Evolutionary conservation across 169 alveolate species (phyloP), one percentile per base, ranked within the genome.

Genomic region (Miamiensis avidus): DNA sequence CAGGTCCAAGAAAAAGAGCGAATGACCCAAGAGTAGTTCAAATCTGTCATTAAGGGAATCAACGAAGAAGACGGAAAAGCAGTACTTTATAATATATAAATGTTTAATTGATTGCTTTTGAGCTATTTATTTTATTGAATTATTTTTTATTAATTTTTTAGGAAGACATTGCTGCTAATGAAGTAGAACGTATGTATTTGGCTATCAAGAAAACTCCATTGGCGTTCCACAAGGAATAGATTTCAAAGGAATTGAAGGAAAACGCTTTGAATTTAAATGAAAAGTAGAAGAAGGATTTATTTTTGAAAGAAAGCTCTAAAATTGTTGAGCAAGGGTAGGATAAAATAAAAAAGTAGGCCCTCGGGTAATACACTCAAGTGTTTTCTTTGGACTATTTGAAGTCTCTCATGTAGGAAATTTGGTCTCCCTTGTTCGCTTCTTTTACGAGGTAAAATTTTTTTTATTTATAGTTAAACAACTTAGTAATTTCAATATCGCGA

Each of bases 361-460:
- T 74, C 25, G 78, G 78, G 65, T 49, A 88, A 72, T 92, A 91
- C 77, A 65, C 78, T 28, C 88, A 90, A 28, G 92, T 87, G 11
- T 88, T 85, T 78, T 91, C 92, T 28, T 76, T 83, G 31, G 94
- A 94, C 26, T 91, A 95, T 82, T 81, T 96, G 25, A 82, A 91
- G 28, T 95, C 97, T 27, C 82, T 97, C 87, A 91, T 97, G 85
- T 89, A 96, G 86, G 92, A 94, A 31, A 93, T 96, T 72, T 95
- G 98, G 96, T 87, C 95, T 86, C 97, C 98, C 25, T 84, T 95
- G 31, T 85, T 93, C 73, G 98, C 98, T 34, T 94, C 97, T n/a
- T 93, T 96, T 83, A 91, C 95, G 64, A 89, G 85, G 72, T 83
- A 28, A 75, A n/a, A 75, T 32, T 31, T 76, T n/a, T n/a, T n/a